Evolutionary conservation across 352 stramenopile genomes (phyloP).

Genomic region (Pythium myriotylum): DNA sequence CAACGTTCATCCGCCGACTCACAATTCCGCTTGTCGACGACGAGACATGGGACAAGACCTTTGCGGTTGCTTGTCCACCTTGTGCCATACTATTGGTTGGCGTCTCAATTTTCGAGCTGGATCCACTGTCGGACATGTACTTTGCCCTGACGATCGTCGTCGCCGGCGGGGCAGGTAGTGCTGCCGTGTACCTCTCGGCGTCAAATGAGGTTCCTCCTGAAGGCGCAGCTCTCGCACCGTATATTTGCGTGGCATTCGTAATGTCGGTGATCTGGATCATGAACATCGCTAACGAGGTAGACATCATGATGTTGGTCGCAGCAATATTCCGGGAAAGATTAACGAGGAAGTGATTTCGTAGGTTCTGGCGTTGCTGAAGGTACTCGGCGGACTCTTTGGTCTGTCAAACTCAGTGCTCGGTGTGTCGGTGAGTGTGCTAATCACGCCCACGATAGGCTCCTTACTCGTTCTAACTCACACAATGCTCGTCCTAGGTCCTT

Average conservation of each 20-base stretch:
- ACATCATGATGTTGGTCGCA: background rate
- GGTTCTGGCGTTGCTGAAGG: slow-evolving; percentile 70
- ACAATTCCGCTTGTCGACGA: slow-evolving; percentile 81
- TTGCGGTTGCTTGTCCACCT: slow-evolving; percentile 64
- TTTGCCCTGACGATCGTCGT: slow-evolving; percentile 51
- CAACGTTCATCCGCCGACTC: slow-evolving; percentile 66
- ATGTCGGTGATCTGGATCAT: slow-evolving; percentile 90
- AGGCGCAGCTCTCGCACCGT: slow-evolving; percentile 51
- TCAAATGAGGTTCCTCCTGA: slow-evolving; percentile 35
- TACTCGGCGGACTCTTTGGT: slow-evolving; percentile 69
- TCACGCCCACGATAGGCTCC: no score
- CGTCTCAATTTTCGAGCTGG: slow-evolving; percentile 50
- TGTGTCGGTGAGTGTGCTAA: slow-evolving; percentile 51
- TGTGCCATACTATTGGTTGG: slow-evolving; percentile 65
- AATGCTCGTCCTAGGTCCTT: slow-evolving; percentile 44
- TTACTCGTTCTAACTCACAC: no score
- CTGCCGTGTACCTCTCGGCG: slow-evolving; percentile 43
- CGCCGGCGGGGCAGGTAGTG: slow-evolving; percentile 45
- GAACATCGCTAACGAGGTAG: slow-evolving; percentile 80
- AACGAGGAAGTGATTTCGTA: slow-evolving; percentile 3
- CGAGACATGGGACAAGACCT: slow-evolving; percentile 81
- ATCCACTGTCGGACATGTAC: slow-evolving; percentile 41
- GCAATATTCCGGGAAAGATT: background rate
- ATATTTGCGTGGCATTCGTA: slow-evolving; percentile 72
- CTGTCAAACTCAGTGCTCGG: slow-evolving; percentile 79